Evolutionary conservation across 768 basidiomycete genomes (phyloP).

Genomic region (Punctularia strigosozonata): DNA sequence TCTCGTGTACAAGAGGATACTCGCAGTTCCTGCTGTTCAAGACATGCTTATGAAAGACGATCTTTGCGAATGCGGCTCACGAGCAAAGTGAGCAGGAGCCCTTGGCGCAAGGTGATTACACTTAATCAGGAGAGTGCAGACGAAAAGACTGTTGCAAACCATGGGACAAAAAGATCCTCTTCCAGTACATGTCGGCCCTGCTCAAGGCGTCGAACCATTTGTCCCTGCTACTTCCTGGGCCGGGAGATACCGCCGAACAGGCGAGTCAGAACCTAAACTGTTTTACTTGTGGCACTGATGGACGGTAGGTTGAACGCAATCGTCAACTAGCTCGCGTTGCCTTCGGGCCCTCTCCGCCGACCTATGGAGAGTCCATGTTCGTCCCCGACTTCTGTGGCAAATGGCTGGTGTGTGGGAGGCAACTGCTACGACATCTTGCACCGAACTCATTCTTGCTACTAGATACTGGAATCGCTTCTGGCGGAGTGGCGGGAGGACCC

Average conservation of each 20-base stretch:
- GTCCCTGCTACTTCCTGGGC: conserved; percentile 73
- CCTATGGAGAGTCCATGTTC: conserved; percentile 51
- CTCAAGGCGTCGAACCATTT: conserved; percentile 88
- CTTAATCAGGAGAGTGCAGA: conserved; percentile 16
- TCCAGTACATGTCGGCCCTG: conserved; percentile 71
- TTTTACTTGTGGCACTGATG: background rate
- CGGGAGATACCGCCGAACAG: conserved; percentile 60
- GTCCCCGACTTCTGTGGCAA: conserved; percentile 69
- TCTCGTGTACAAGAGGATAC: conserved; percentile 58
- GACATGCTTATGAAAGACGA: conserved; percentile 64
- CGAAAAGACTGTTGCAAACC: conserved; percentile 48
- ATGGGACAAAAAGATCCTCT: conserved; percentile 37
- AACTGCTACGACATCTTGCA: too few species aligned
- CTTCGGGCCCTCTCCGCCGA: conserved; percentile 51
- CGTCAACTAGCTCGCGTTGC: conserved; percentile 50
- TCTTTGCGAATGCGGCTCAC: conserved; percentile 58
- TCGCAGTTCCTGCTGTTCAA: conserved; percentile 54
- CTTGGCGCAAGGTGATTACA: background rate
- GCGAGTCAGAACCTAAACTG: conserved; percentile 18
- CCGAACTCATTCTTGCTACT: background rate
- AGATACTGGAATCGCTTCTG: conserved; percentile 62
- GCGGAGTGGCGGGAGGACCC: conserved; percentile 52
- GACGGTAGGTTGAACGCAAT: conserved; percentile 42
- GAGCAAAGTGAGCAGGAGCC: conserved; percentile 31
- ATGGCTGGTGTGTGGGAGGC: conserved; percentile 51